Evolutionary conservation across 352 stramenopile genomes (phyloP).

Genomic region (Pythium dissotocum): DNA sequence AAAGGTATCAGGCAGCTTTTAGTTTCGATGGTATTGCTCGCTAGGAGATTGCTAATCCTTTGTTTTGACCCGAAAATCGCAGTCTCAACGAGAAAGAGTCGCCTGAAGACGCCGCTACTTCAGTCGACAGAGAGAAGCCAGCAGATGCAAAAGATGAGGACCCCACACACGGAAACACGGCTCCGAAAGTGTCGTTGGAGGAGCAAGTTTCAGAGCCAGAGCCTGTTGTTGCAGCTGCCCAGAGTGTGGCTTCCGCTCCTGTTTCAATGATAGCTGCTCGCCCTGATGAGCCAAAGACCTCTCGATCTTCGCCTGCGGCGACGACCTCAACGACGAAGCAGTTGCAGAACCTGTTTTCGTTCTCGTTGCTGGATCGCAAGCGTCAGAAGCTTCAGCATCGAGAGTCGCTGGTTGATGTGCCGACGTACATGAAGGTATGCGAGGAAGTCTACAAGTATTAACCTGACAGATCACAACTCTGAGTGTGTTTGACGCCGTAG

Average conservation of each 20-base stretch:
- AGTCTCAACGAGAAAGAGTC: constrained; percentile 16
- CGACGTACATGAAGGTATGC: constrained; percentile 35
- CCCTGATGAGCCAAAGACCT: background rate
- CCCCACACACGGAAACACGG: background rate
- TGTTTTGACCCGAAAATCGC: background rate
- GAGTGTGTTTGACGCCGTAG: constrained; percentile 21
- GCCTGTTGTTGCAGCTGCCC: background rate
- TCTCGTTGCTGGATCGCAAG: constrained; percentile 35
- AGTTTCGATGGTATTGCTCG: too few species aligned
- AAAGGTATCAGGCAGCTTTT: background rate
- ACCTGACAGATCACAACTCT: background rate
- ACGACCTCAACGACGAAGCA: constrained; percentile 11
- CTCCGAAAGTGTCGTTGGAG: background rate
- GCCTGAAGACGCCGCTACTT: background rate
- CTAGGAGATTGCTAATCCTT: background rate
- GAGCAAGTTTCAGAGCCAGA: background rate
- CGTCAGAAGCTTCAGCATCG: constrained; percentile 29
- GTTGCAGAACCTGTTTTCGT: constrained; percentile 38
- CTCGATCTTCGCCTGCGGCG: background rate
- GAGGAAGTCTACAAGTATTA: background rate
- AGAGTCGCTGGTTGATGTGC: constrained; percentile 33
- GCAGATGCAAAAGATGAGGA: background rate
- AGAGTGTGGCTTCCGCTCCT: background rate
- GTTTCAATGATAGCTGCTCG: background rate
- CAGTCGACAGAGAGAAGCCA: background rate